A percentile compares a stretch with the other conserved stretches of the same genome.
Conservation (phyloP, 306 rosid genomes). For the Rubus idaeus region DNA sequence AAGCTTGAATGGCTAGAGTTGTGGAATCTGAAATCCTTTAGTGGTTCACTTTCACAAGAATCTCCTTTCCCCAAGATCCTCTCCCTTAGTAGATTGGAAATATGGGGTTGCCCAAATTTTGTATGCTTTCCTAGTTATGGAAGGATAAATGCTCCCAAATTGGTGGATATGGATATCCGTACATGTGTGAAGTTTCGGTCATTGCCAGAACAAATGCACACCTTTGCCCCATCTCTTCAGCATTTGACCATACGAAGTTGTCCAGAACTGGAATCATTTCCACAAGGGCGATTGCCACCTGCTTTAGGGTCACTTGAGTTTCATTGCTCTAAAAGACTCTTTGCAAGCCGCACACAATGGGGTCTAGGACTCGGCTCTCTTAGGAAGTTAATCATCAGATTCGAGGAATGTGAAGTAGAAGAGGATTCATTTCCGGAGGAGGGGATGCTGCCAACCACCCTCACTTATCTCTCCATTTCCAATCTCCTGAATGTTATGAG, state of each 20-base stretch:
- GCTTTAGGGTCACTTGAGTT: background rate
- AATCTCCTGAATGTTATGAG: background rate
- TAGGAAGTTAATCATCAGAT: background rate
- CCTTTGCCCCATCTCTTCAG: background rate
- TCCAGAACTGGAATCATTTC: conserved; percentile 6
- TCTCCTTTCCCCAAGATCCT: background rate
- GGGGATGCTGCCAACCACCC: conserved; percentile 9
- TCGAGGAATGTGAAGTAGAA: background rate
- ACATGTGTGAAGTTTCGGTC: conserved; percentile 3
- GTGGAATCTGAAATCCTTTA: background rate
- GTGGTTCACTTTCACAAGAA: background rate
- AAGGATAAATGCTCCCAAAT: background rate
- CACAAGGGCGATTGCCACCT: background rate
- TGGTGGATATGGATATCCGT: background rate
- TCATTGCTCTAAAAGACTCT: background rate
- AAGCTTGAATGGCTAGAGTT: conserved; percentile 5
- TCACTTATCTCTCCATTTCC: background rate
- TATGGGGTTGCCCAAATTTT: background rate
- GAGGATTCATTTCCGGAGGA: conserved; percentile 20
- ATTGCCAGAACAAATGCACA: conserved; percentile 7
- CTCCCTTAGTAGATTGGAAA: background rate
- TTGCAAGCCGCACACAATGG: background rate
- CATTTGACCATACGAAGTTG: background rate
- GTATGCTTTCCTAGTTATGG: background rate
- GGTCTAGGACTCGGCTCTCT: background rate